Evolutionary conservation across 2,329 filamentous ascomycete species (phyloP).

Genomic region (Exutisphaerella laricina): DNA sequence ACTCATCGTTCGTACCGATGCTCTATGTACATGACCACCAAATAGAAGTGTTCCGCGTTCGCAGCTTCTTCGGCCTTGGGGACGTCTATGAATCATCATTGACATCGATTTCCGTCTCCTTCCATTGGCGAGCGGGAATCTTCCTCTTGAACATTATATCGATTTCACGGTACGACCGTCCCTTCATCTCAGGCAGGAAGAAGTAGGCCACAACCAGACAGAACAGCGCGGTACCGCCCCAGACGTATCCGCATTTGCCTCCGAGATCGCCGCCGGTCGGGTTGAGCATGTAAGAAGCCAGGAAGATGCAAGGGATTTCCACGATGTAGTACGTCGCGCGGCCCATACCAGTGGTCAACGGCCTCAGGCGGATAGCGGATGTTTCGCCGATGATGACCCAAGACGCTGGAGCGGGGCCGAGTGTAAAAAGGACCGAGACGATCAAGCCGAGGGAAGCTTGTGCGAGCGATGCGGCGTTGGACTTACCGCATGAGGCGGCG

Average conservation of each 20-base stretch:
- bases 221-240: conserved; percentile 53
- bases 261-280: conserved; percentile 33
- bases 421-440: conserved; percentile 59
- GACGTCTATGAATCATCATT: conserved; percentile 57
- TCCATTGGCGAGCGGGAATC: conserved; percentile 52
- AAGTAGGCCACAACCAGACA: conserved; percentile 49
- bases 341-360: conserved; percentile 61
- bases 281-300: conserved; percentile 33
- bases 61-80: too few relatives aligned
- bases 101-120: conserved; percentile 52
- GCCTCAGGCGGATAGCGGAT: conserved; percentile 58
- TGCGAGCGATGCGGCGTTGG: conserved; percentile 43
- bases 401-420: conserved; percentile 58
- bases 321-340: conserved; percentile 59
- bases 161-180: conserved; percentile 55
- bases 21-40: too few relatives aligned
- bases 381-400: conserved; percentile 65
- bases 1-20: too few relatives aligned
- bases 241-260: conserved; percentile 56
- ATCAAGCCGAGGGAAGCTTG: conserved; percentile 60
- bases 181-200: conserved; percentile 53
- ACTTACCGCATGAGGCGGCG: conserved; percentile 47
- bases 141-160: conserved; percentile 55
- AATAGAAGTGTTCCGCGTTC: too few relatives aligned
- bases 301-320: conserved; percentile 63